Conservation (phyloP, 73 alveolate genomes). For the Blepharisma stoltei region DNA sequence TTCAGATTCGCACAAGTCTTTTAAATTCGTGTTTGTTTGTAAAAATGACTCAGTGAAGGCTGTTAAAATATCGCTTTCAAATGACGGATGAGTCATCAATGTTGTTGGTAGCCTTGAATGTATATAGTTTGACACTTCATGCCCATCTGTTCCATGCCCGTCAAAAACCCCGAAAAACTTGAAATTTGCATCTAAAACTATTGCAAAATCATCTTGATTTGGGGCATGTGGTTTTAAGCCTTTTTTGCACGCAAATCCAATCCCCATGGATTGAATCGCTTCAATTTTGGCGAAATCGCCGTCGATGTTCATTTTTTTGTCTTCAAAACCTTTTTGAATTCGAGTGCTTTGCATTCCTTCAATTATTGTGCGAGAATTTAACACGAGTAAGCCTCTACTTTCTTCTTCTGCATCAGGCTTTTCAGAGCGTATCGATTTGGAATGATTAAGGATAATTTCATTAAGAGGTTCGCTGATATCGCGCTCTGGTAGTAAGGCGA, state of each 20-base stretch:
- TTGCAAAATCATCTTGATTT: constrained; percentile 59
- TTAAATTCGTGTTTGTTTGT: background rate
- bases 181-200: constrained; percentile 40
- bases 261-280: background rate
- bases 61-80: background rate
- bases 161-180: constrained; percentile 65
- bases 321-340: constrained; percentile 19
- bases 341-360: background rate
- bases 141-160: constrained; percentile 79
- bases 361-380: background rate
- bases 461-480: too few species aligned
- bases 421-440: too few species aligned
- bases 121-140: constrained; percentile 49
- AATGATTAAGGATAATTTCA: too few species aligned
- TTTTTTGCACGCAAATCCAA: background rate
- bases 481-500: too few species aligned
- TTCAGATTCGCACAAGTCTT: background rate
- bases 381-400: too few species aligned
- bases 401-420: too few species aligned
- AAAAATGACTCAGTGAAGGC: constrained; percentile 16
- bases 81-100: background rate
- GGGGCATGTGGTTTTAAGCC: constrained; percentile 10
- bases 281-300: constrained; percentile 11
- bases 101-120: constrained; percentile 36
- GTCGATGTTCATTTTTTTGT: background rate